phyloP scores from a whole-genome alignment of 2,329 filamentous ascomycete species.

The Monilinia fructigena region DNA sequence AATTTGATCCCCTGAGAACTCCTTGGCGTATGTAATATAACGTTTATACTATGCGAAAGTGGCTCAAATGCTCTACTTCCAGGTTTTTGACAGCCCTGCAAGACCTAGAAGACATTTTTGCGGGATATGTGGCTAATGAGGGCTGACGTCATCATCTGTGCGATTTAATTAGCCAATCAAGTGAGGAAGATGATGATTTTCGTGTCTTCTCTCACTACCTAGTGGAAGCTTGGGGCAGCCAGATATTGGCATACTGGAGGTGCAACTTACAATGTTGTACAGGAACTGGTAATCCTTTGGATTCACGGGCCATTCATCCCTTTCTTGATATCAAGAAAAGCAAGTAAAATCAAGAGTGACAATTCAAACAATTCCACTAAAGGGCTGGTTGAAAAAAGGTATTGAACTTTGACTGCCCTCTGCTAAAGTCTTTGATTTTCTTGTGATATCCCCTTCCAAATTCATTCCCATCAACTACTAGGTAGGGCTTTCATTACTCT shows the following conservation, averaged over 20 bases:
- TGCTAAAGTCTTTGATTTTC: neutral
- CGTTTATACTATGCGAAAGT: conserved; percentile 1
- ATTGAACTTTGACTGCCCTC: conserved; percentile 8
- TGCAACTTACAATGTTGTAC: neutral
- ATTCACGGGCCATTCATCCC: neutral
- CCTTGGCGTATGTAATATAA: conserved; percentile 17
- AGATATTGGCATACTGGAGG: neutral
- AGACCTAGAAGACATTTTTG: neutral
- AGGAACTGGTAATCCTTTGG: no score
- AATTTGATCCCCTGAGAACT: neutral
- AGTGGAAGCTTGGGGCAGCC: no score
- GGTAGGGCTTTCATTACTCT: neutral
- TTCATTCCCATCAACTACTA: neutral
- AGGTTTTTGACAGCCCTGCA: neutral
- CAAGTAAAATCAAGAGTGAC: neutral
- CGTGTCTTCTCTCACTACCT: no score
- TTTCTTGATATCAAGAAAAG: neutral
- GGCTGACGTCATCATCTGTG: conserved; percentile 12
- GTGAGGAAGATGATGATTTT: neutral
- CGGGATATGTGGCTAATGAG: neutral
- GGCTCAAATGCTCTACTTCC: conserved; percentile 3
- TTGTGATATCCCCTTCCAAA: conserved; percentile 1
- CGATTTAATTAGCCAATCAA: neutral
- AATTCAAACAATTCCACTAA: conserved; percentile 1
- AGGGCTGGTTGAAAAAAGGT: neutral